phyloP scores from a whole-genome alignment of 306 rosid species.

The Erythrophleum fordii region DNA sequence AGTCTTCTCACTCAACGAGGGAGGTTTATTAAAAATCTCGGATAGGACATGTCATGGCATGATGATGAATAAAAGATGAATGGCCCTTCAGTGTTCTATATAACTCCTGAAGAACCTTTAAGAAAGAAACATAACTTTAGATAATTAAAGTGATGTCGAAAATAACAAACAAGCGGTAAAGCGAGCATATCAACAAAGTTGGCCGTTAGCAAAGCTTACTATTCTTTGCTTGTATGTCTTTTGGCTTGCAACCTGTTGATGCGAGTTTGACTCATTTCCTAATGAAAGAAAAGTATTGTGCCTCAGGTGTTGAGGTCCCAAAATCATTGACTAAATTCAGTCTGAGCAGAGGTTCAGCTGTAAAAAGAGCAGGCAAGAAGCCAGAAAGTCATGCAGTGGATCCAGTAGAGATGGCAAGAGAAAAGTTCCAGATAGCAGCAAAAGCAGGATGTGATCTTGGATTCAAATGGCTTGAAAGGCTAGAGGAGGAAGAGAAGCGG shows the following conservation, averaged over 20 bases:
- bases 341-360: slow-evolving; percentile 51
- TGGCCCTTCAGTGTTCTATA: slow-evolving; percentile 8
- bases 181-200: background rate
- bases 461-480: slow-evolving; percentile 81
- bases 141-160: slow-evolving; percentile 20
- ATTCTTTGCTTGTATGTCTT: slow-evolving; percentile 25
- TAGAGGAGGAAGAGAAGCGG: slow-evolving; percentile 80
- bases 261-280: slow-evolving; percentile 20
- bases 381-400: slow-evolving; percentile 45
- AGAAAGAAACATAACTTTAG: background rate
- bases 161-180: background rate
- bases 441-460: slow-evolving; percentile 89
- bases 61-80: slow-evolving; percentile 15
- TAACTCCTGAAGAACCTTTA: slow-evolving; percentile 15
- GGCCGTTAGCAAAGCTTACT: slow-evolving; percentile 21
- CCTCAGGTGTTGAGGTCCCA: slow-evolving; percentile 75
- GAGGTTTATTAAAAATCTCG: slow-evolving; percentile 1
- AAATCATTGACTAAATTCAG: slow-evolving; percentile 60
- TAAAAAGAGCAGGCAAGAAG: slow-evolving; percentile 51
- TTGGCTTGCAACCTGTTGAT: slow-evolving; percentile 14
- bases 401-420: slow-evolving; percentile 83
- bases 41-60: background rate
- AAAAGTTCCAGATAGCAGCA: slow-evolving; percentile 82
- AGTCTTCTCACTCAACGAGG: slow-evolving; percentile 20
- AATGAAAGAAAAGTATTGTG: slow-evolving; percentile 29